Base-by-base conservation (phyloP, 495 filamentous ascomycete genomes). In the Neohortaea acidophila region DNA sequence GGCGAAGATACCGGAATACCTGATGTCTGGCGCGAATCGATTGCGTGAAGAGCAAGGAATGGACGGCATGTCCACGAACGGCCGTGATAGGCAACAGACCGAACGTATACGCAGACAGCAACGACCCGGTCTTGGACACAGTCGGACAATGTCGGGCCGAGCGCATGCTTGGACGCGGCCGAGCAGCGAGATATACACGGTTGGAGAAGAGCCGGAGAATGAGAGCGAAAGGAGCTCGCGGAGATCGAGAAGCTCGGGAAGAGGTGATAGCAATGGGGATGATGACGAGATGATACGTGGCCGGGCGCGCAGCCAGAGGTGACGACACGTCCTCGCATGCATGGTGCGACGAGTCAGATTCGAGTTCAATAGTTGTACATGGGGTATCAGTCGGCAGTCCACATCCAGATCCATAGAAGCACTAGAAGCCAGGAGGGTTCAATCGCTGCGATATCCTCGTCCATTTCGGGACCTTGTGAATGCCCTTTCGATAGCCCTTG, bases 401-500 rank as follows among this genome's bases (percentile, higher is more conserved):
- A n/a, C n/a, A n/a, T n/a, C n/a, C n/a, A n/a, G n/a, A n/a, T n/a
- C n/a, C n/a, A n/a, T n/a, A n/a, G n/a, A n/a, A n/a, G n/a, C n/a
- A n/a, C 73, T 76, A 94, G 58, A 86, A 94, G 52, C 86, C 86
- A 33, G 86, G 86, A 33, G 86, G 86, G 61, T 94, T 94, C 49
- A 94, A 50, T 58, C 86, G 68, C 61, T 94, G 86, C 40, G 79
- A 84, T 35, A 94, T 77, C 66, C 86, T 72, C 40, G 86, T 94
- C 86, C 86, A 94, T 63, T 94, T 94, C 29, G 86, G 86, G 31
- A 93, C 38, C 43, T 47, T 96, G 61, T 92, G 87, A 53, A 96
- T 82, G 14, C 81, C 78, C 73, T 97, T 97, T 56, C 89, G 69
- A 62, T 97, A 97, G 45, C 66, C 73, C 75, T 82, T 92, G n/a